phyloP scores from a whole-genome alignment of 83 land plant species.

The Picea abies region DNA sequence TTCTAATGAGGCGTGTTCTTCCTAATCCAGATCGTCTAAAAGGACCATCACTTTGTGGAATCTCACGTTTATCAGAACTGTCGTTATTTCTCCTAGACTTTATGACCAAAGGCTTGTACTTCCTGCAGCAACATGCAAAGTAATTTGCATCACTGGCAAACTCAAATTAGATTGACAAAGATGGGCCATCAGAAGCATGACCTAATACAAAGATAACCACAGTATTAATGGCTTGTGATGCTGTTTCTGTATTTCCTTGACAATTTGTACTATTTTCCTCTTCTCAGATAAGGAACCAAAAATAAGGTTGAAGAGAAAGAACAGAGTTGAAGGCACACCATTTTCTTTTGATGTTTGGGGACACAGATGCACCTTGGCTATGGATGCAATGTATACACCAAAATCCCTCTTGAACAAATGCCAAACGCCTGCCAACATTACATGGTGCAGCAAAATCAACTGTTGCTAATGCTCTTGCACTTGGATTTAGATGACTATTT shows the following conservation, averaged over 20 bases:
- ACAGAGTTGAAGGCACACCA: conserved; percentile 4
- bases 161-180: background rate
- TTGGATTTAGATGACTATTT: background rate
- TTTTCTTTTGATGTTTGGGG: conserved; percentile 1
- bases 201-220: background rate
- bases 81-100: conserved; percentile 7
- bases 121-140: conserved; percentile 10
- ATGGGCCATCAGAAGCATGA: background rate
- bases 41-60: conserved; percentile 1
- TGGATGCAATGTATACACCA: background rate
- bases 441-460: conserved; percentile 5
- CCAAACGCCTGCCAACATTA: background rate
- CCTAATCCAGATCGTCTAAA: conserved; percentile 14
- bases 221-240: background rate
- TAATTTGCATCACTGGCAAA: background rate
- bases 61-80: background rate
- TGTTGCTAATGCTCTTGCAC: background rate
- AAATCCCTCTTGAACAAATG: conserved; percentile 5
- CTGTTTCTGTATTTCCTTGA: background rate
- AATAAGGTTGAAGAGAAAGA: background rate
- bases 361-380: background rate
- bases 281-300: background rate
- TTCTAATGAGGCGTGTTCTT: conserved; percentile 51
- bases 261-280: background rate
- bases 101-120: conserved; percentile 1